Evolutionary conservation across 2,329 filamentous ascomycete genomes (phyloP).

Genomic region (Fusarium tanahbumbuense): DNA sequence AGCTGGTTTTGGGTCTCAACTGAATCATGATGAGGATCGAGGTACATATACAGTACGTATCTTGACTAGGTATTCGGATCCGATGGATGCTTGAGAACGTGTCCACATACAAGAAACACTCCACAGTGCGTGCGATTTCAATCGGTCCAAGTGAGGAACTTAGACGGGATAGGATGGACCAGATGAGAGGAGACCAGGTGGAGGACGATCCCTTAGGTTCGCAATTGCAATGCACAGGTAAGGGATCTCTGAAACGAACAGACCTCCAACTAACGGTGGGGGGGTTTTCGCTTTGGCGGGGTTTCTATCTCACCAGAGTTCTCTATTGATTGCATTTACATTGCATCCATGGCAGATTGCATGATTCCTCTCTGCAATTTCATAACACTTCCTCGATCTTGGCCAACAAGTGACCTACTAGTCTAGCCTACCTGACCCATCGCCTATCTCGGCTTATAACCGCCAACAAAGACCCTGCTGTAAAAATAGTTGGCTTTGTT

Average conservation of each 20-base stretch:
- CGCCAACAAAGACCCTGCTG: neutral
- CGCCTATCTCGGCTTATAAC: conserved; percentile 7
- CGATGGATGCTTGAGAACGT: conserved; percentile 13
- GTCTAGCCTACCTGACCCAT: neutral
- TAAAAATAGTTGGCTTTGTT: neutral
- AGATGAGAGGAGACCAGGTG: neutral
- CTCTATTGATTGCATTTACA: conserved; percentile 21
- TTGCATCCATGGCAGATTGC: neutral
- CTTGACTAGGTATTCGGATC: conserved; percentile 11
- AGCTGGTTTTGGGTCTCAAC: conserved; percentile 16
- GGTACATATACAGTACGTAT: neutral
- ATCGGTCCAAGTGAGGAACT: neutral
- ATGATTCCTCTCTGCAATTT: neutral
- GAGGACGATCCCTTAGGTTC: conserved; percentile 17
- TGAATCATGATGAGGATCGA: conserved; percentile 30
- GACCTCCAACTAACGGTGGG: conserved; percentile 15
- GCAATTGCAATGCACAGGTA: conserved; percentile 8
- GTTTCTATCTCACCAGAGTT: conserved; percentile 24
- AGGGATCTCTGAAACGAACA: conserved; percentile 19
- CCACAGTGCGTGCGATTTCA: conserved; percentile 27
- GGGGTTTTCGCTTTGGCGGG: conserved; percentile 3
- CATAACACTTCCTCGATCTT: neutral
- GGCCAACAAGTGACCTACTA: neutral
- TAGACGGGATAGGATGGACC: neutral
- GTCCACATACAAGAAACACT: conserved; percentile 25